A percentile compares a stretch with the other conserved stretches of the same genome.
These are phyloP conservation scores for Venturiaceae sp. DNA, from an alignment of 2,329 filamentous ascomycete species.

Conservation along the genomic window DNA sequence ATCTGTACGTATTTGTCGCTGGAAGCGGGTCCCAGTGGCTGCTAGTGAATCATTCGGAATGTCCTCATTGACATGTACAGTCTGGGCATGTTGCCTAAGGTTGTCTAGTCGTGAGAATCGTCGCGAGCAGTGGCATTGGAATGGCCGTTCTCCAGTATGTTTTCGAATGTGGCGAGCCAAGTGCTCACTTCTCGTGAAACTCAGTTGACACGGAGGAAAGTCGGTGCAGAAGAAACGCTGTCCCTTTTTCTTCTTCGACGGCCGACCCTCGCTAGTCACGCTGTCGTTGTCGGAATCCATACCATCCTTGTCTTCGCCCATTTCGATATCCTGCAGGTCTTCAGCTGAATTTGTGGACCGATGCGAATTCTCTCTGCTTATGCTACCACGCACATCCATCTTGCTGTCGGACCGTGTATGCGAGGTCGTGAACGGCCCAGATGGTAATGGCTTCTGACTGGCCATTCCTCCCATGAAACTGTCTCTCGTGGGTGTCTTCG, in stretches of 20 bases:
- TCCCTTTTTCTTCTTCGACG: slow-evolving; percentile 90
- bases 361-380: slow-evolving; percentile 49
- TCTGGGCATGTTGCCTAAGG: slow-evolving; percentile 90
- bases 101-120: slow-evolving; percentile 94
- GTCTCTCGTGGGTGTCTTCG: slow-evolving; percentile 54
- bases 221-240: slow-evolving; percentile 95
- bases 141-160: slow-evolving; percentile 94
- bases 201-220: slow-evolving; percentile 85
- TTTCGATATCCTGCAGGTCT: slow-evolving; percentile 58
- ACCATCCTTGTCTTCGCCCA: slow-evolving; percentile 64
- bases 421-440: slow-evolving; percentile 34
- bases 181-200: slow-evolving; percentile 94
- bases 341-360: slow-evolving; percentile 50
- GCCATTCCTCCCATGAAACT: slow-evolving; percentile 34
- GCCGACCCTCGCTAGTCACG: slow-evolving; percentile 49
- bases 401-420: slow-evolving; percentile 10
- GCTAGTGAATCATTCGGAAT: slow-evolving; percentile 91
- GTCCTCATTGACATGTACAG: slow-evolving; percentile 94
- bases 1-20: slow-evolving; percentile 84
- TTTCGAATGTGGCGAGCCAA: slow-evolving; percentile 93
- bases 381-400: slow-evolving; percentile 26
- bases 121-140: slow-evolving; percentile 89
- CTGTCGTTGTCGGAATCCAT: slow-evolving; percentile 41
- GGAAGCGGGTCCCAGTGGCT: slow-evolving; percentile 83
- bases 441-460: slow-evolving; percentile 36